Evolutionary conservation across 257 asterid species (phyloP).

Genomic region (Verbena officinalis): DNA sequence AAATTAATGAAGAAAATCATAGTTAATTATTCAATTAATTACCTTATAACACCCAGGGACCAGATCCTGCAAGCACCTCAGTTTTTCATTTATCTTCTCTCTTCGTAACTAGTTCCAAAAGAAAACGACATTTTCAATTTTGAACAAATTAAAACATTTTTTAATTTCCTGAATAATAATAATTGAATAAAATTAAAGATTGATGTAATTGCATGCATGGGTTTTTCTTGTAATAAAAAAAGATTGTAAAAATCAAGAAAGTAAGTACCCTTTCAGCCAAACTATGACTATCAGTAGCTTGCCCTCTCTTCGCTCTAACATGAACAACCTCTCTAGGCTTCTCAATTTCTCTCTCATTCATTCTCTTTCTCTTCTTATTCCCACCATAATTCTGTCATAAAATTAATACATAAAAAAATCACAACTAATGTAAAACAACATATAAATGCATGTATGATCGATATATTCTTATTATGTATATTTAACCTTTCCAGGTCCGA

Average conservation of each 20-base stretch:
- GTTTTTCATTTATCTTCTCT: conserved; percentile 89
- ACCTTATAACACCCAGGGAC: conserved; percentile 99
- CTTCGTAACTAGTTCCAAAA: conserved; percentile 59
- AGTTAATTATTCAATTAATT: no score
- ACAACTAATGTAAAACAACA: not conserved
- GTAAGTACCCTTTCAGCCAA: conserved; percentile 88
- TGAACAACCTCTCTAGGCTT: conserved; percentile 86
- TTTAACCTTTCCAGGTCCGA: conserved; percentile 35
- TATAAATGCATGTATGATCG: not conserved
- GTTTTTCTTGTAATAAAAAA: not conserved
- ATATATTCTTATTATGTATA: not conserved
- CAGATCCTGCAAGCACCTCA: conserved; percentile 86
- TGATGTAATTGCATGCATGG: not conserved
- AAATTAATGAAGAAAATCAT: not conserved
- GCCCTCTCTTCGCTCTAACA: conserved; percentile 99
- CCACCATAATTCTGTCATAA: conserved; percentile 47
- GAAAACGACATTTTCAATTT: no score
- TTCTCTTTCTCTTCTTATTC: conserved; percentile 76
- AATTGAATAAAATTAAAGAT: not conserved
- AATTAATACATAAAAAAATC: not conserved
- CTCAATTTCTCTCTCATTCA: conserved; percentile 48
- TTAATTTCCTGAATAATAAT: not conserved
- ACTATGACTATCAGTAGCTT: conserved; percentile 97
- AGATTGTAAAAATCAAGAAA: not conserved
- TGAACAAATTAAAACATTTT: not conserved